Evolutionary conservation across 805 yeast genomes (phyloP).

Genomic region (Candida tallmaniae): DNA sequence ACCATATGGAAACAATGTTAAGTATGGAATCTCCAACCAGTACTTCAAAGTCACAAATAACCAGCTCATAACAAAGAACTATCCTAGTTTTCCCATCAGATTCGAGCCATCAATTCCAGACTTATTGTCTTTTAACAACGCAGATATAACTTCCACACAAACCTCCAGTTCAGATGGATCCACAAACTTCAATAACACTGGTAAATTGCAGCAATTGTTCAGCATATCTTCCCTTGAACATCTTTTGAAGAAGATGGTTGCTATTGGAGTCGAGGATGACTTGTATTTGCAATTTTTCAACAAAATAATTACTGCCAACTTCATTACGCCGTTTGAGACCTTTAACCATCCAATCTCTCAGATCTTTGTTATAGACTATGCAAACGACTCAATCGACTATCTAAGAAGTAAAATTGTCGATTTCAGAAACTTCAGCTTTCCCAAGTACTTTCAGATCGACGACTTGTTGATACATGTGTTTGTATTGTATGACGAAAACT

Average conservation of each 20-base stretch:
- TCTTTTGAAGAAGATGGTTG: conserved; percentile 18
- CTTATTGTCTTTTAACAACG: conserved; percentile 24
- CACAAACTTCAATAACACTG: too few relatives aligned
- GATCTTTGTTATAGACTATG: conserved; percentile 55
- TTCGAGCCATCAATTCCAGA: conserved; percentile 45
- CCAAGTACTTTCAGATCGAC: conserved; percentile 62
- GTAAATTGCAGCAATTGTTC: conserved; percentile 26
- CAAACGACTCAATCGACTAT: conserved; percentile 47
- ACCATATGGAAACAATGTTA: conserved; percentile 54
- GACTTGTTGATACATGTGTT: conserved; percentile 48
- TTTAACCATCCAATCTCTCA: conserved; percentile 84
- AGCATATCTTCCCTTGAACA: conserved; percentile 35
- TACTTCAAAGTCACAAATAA: conserved; percentile 47
- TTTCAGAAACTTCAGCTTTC: conserved; percentile 47
- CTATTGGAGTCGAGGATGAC: conserved; percentile 16
- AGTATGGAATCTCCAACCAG: conserved; percentile 36
- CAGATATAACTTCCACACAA: too few relatives aligned
- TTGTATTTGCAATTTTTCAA: conserved; percentile 56
- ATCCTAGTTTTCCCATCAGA: conserved; percentile 54
- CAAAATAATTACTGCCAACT: conserved; percentile 53
- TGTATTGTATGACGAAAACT: conserved; percentile 24
- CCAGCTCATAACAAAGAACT: conserved; percentile 44
- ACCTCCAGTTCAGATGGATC: too few relatives aligned
- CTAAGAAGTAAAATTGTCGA: conserved; percentile 55
- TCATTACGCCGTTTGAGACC: conserved; percentile 73